Base-by-base conservation (phyloP, 805 yeast species). In the Hanseniaspora pseudoguilliermondii region DNA sequence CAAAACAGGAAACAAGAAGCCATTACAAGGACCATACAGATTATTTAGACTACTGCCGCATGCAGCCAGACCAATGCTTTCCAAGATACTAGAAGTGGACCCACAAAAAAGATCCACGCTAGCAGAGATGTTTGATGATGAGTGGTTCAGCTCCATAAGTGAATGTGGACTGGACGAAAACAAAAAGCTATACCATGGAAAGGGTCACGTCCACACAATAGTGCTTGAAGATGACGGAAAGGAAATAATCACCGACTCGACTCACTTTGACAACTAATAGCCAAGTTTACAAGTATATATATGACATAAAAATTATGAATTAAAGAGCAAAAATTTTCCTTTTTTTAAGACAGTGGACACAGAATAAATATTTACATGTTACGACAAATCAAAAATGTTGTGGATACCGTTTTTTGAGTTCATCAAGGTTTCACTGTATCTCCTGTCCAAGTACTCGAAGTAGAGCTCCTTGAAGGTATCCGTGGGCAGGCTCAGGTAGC, bases 1-100 rank as follows among this genome's bases (percentile, higher is more conserved):
- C 27, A 49, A 55, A 15, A 23, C 50, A 15, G 25, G 46, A n/a
- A 68, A 62, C 25, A 66, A 63, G 55, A 79, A 78, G 61, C 82
- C 81, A 59, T 80, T 84, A 25, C 89, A 84, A 63, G 95, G 95
- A 7, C 91, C 93, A 11, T 86, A 86, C 69, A 74, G 95, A 65
- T 71, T 86, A 60, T 79, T 86, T 83, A 78, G 95, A 69, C 71
- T 86, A 51, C 69, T 86, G 39, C 95, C 95, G 5, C 95, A 86
- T 66, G 89, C 91, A 8, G 73, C 93, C 16, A 76, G 95, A 67
- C 93, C 91, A 13, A 72, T 86, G 11, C 73, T 86, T 34, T 81
- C 84, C 25, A 74, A 70, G 57, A 84, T 86, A 81, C 69, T 86
- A 29, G 74, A 74, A 52, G 72, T 83, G 16, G 86, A 84, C 60